These are phyloP conservation scores for Cryphonectria naterciae DNA, from an alignment of 2,329 filamentous ascomycete species.

Conservation along the genomic window DNA sequence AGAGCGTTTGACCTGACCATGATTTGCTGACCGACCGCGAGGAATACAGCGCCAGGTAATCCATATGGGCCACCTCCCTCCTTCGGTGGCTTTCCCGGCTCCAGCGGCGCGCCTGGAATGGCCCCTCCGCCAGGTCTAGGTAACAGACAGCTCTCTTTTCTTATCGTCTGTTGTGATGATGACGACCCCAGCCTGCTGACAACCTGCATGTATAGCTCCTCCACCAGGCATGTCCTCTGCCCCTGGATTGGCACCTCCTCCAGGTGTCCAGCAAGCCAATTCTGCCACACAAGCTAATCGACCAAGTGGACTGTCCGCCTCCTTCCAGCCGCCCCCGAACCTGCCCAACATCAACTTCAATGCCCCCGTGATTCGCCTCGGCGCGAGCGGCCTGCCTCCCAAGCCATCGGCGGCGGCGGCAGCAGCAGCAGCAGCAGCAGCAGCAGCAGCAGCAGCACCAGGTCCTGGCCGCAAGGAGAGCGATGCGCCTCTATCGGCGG, in stretches of 20 bases:
- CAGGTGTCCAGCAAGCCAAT: conserved; percentile 77
- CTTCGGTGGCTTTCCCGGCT: conserved; percentile 71
- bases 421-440: conserved; percentile 43
- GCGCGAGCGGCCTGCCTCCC: conserved; percentile 65
- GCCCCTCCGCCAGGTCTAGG: conserved; percentile 82
- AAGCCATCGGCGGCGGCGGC: conserved; percentile 57
- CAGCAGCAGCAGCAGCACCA: conserved; percentile 41
- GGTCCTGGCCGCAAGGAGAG: conserved; percentile 51
- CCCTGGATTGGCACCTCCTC: conserved; percentile 79
- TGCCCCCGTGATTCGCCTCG: conserved; percentile 91
- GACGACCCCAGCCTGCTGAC: conserved; percentile 23
- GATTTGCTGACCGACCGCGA: background rate
- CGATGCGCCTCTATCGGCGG: conserved; percentile 44
- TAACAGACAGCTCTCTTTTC: conserved; percentile 46
- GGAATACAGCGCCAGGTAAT: conserved; percentile 42
- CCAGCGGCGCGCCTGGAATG: conserved; percentile 66
- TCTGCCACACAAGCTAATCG: conserved; percentile 72
- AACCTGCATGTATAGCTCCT: conserved; percentile 56
- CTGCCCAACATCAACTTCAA: conserved; percentile 99
- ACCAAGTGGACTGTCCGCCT: conserved; percentile 77
- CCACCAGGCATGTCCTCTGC: conserved; percentile 80
- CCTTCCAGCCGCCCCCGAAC: conserved; percentile 86
- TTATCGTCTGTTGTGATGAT: conserved; percentile 24
- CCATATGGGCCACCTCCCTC: conserved; percentile 76
- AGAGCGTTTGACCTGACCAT: background rate